Evolutionary conservation across 2,329 filamentous ascomycete species (phyloP), one percentile per base, ranked within the genome.

Genomic region (Trichocomaceae sp.): DNA sequence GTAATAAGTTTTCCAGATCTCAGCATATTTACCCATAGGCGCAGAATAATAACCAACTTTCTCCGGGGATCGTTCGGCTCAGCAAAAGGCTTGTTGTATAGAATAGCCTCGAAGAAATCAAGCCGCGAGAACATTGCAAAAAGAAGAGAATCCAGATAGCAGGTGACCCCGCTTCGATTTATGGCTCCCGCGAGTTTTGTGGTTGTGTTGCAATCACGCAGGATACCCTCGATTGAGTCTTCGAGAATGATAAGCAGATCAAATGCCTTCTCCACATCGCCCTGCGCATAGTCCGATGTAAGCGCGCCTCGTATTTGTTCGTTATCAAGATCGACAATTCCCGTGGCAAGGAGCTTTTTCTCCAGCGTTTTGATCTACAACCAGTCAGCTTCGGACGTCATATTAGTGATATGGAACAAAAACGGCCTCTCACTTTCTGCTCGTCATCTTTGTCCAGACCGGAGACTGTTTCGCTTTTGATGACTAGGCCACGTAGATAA

Each of bases 91-190:
- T 86, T 86, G 68, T 86, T 86, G 68, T 88, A 91, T 33, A 96
- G 78, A 79, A 97, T 95, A 48, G 87, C 89, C 70, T 97, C 92
- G 68, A 96, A 99, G 60, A 87, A 91, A 61, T 90, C 86, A 37
- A 96, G 79, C 57, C 88, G 85, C 17, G 88, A 87, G 68, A 97
- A 97, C 90, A 99, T 96, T 69, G 92, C 87, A 68, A 96, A 97
- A 1, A 99, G 79, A 20, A 97, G 75, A 0, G 92, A 82, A 69
- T 97, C 93, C 15, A 97, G 77, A 68, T 95, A 97, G 74, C 93
- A 99, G n/a, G 92, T 97, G 35, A 96, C 90, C 47, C 82, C 83
- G 45, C 86, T 80, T 47, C 90, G 80, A 66, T 99, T 99, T 63
- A 89, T 86, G 12, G 93, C 92, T 6, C 93, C 93, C 4, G 89